Conservation (phyloP, 352 stramenopile genomes). For the Pythium brachiatum region DNA sequence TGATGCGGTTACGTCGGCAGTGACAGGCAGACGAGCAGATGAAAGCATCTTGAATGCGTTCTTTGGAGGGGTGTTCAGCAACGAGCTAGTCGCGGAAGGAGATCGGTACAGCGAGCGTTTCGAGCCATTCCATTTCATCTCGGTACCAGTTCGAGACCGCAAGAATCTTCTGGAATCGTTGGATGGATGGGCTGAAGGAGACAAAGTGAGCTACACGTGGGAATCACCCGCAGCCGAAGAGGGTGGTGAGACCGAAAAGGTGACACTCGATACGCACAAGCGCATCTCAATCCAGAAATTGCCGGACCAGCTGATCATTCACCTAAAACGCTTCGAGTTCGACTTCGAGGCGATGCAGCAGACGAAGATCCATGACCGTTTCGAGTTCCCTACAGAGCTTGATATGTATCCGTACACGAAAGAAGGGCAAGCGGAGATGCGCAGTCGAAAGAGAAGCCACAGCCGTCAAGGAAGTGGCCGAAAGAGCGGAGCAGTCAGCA, state of each 20-base stretch:
- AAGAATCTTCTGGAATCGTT: conserved; percentile 86
- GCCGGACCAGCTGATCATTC: conserved; percentile 90
- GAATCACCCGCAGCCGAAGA: conserved; percentile 38
- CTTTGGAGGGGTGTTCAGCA: conserved; percentile 90
- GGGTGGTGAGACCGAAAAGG: conserved; percentile 46
- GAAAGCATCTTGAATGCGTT: conserved; percentile 85
- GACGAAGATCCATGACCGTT: conserved; percentile 92
- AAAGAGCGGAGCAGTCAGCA: conserved; percentile 8
- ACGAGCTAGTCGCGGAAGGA: conserved; percentile 89
- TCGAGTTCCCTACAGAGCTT: conserved; percentile 90
- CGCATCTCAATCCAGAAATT: conserved; percentile 88
- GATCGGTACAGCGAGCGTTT: conserved; percentile 85
- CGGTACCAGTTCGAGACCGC: conserved; percentile 83
- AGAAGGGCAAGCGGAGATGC: conserved; percentile 73
- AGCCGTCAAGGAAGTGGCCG: conserved; percentile 5
- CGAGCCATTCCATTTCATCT: conserved; percentile 92
- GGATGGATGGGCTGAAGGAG: conserved; percentile 84
- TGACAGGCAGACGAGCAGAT: conserved; percentile 26
- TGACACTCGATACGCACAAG: conserved; percentile 89
- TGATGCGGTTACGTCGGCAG: neutral
- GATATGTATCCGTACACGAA: conserved; percentile 91
- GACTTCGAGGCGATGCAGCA: conserved; percentile 94
- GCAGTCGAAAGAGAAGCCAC: conserved; percentile 24
- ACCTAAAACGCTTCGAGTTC: conserved; percentile 96
- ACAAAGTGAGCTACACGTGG: conserved; percentile 91